Base-by-base conservation (phyloP, 2,329 filamentous ascomycete genomes). In the Botrytis medusae region DNA sequence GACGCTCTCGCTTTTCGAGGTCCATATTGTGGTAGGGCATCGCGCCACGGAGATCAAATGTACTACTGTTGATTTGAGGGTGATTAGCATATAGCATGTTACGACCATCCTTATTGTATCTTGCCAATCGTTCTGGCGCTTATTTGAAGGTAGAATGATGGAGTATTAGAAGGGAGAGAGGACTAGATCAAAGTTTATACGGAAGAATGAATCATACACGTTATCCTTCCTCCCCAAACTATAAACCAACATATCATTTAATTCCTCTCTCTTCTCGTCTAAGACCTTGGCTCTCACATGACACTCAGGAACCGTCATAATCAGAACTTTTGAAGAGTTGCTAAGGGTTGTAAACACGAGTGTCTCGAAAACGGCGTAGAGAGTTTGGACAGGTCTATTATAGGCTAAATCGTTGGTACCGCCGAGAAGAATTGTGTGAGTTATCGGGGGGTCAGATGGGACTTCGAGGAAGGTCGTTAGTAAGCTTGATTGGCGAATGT, bases 321-420 rank as follows among this genome's bases (percentile, higher is more conserved):
- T 87, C 4, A 92, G 84, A 4, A 92, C 86, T 73, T 88, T 87
- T 76, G 84, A 82, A 5, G 85, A 85, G 10, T 83, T 83, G 1
- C 80, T 77, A 1, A 90, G 82, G 1, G 86, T 83, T 2, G 87
- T 79, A 48, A 84, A 79, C 84, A 87, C 90, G 42, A 83, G 79
- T 1, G 82, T 77, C 74, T 86, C 81, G 20, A 91, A 84, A 4
- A 82, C 81, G 8, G 83, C 77, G 75, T 86, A 85, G 32, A 90
- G 87, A 2, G 82, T 77, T 0, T 84, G 79, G 22, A 84, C 76
- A 0, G 69, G 25, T 29, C 76, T 74, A 5, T 79, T 78, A 74
- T 83, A 84, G n/a, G 81, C 87, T 14, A 91, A 79, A 76, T 92
- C 90, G 77, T 92, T 92, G 64, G 90, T 91, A 2, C 90, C 90